Percentiles rank a stretch among this genome's conserved stretches.
Conservation (phyloP, 139 green algal genomes). For the Chlamydomonas schloesseri region DNA sequence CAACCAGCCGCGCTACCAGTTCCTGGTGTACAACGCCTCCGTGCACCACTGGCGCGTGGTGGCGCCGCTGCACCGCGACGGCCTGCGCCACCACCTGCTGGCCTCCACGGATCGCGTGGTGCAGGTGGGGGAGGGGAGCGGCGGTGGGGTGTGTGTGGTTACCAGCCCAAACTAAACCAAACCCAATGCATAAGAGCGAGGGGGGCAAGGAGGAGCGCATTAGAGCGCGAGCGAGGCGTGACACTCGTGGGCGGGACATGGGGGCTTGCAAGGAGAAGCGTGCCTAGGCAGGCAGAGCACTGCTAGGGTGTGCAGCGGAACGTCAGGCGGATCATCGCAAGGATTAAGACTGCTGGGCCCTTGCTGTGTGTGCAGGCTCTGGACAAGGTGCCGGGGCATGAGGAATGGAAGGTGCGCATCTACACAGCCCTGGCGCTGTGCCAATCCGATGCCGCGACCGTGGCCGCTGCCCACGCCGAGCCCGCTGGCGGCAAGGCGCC, state of each 20-base stretch:
- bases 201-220: no score
- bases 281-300: no score
- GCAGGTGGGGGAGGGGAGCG: conserved; percentile 27
- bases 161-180: no score
- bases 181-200: no score
- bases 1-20: conserved; percentile 60
- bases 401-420: conserved; percentile 66
- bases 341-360: no score
- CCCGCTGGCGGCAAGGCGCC: not conserved
- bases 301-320: no score
- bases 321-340: no score
- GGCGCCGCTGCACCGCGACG: conserved; percentile 63
- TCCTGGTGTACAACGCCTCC: conserved; percentile 76
- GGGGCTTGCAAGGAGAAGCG: no score
- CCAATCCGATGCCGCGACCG: conserved; percentile 44
- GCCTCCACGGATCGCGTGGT: conserved; percentile 60
- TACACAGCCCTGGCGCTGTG: conserved; percentile 63
- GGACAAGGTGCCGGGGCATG: conserved; percentile 62
- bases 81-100: conserved; percentile 62
- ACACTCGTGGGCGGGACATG: no score
- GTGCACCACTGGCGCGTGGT: conserved; percentile 75
- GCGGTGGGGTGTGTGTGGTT: not conserved
- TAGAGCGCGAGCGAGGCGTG: no score
- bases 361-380: conserved; percentile 53
- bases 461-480: not conserved